Conservation (phyloP, 345 rosid species). For the Syzygium aqueum region DNA sequence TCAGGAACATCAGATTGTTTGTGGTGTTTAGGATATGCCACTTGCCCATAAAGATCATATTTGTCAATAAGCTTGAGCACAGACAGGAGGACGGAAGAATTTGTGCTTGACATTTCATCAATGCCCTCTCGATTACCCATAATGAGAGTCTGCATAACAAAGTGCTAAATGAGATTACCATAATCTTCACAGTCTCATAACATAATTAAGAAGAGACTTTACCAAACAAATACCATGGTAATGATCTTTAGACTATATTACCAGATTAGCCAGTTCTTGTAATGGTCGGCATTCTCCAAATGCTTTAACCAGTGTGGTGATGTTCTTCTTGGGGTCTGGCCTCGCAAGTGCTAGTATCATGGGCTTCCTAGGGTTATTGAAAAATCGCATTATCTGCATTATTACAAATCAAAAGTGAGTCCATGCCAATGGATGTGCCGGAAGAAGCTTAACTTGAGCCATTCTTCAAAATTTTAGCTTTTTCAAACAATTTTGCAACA, state of each 20-base stretch:
- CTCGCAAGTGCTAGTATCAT: constrained; percentile 99
- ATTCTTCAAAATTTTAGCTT: background rate
- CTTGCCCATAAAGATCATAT: constrained; percentile 97
- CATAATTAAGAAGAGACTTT: background rate
- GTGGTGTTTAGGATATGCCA: constrained; percentile 98
- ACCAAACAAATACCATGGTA: background rate
- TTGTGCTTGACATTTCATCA: constrained; percentile 99
- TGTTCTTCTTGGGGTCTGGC: constrained; percentile 99
- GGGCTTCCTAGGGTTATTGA: constrained; percentile 87
- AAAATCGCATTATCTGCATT: constrained; percentile 97
- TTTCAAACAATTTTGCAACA: background rate
- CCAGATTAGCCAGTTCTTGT: constrained; percentile 96
- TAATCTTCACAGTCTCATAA: background rate
- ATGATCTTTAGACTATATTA: constrained; percentile 20
- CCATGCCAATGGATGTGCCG: background rate
- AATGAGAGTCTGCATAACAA: constrained; percentile 60
- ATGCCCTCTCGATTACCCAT: constrained; percentile 99
- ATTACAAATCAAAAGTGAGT: constrained; percentile 5
- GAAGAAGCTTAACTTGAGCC: background rate
- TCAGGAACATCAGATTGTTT: constrained; percentile 95
- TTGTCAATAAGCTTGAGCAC: constrained; percentile 96
- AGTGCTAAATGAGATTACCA: background rate
- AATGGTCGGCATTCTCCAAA: constrained; percentile 98
- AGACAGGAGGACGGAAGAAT: constrained; percentile 85
- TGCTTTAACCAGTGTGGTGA: constrained; percentile 92